Percentiles rank a stretch among this genome's conserved stretches.
phyloP scores from a whole-genome alignment of 169 alveolate species.

The Eimeria falciformis region DNA sequence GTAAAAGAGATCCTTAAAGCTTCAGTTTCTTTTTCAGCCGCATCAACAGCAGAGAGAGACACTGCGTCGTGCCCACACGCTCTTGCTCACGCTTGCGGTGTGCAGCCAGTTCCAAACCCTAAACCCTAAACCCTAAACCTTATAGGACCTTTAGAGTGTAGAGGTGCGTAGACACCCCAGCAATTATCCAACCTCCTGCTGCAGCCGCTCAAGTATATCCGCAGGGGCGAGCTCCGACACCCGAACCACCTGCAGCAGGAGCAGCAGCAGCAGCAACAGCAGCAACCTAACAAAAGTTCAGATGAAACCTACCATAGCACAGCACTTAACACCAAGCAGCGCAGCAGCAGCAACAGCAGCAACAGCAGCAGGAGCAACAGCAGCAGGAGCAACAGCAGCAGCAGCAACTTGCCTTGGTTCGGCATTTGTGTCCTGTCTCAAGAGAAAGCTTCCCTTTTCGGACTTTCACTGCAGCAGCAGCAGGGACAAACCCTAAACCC shows the following conservation, averaged over 20 bases:
- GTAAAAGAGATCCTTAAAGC: no score
- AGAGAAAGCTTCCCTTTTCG: background rate
- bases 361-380: slow-evolving; percentile 18
- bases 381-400: slow-evolving; percentile 22
- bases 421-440: background rate
- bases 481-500: no score
- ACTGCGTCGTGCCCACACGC: no score
- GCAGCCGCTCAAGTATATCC: background rate
- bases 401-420: background rate
- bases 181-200: background rate
- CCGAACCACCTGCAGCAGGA: background rate
- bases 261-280: no score
- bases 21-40: no score
- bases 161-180: no score
- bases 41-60: no score
- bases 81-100: background rate
- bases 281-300: no score
- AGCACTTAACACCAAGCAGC: background rate
- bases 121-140: background rate
- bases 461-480: slow-evolving; percentile 24
- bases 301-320: background rate
- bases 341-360: background rate
- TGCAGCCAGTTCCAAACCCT: background rate
- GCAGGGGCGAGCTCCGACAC: background rate
- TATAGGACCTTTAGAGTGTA: no score